Base-by-base conservation (phyloP, 2,329 filamentous ascomycete genomes). In the Fusarium agapanthi region DNA sequence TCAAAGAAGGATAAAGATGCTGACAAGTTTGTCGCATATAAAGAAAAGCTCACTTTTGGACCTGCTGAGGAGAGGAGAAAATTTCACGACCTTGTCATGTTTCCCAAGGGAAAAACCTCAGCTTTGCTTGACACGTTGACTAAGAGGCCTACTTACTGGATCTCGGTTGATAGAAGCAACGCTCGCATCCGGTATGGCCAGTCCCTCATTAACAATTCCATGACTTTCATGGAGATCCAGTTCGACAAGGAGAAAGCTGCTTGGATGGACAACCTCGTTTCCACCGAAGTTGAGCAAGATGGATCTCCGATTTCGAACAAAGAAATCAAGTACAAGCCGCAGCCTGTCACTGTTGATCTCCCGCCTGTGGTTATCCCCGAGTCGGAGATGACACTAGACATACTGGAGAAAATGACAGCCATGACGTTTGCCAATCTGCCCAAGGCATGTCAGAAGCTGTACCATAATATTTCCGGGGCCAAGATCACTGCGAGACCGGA, bases 161-260 rank as follows among this genome's bases (percentile, higher is more conserved):
- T 55, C 51, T 55, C 51, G 0, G 37, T 55, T 20, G 51, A 55
- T 12, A 41, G 37, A 12, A 55, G 51, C 15, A 55, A 55, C 5
- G 51, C 51, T 5, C 51, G 51, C 3, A 55, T 55, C 1, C 51
- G 51, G 6, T 55, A 55, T 5, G 51, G 51, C 8, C 51, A 55
- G 2, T n/a, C 22, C 12, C 20, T 43, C 3, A 1, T 55, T 0
- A 55, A 55, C 4, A 55, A 55, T 12, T 55, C 51, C 6, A 55
- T 55, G 51, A 55, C 51, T 6, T 55, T 55, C 9, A 55, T 55
- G 51, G 51, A 55, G 16, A 55, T 55, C 5, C 51, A 54, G 8
- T 54, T 54, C 9, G 14, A n/a, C 3, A 54, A 54, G 15, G 24
- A 55, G 26, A 30, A 41, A 2, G 35, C 26, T 14, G 15, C 11